Percentiles rank a stretch among this genome's conserved stretches.
phyloP scores from a whole-genome alignment of 306 rosid species.

The Prunus campanulata region DNA sequence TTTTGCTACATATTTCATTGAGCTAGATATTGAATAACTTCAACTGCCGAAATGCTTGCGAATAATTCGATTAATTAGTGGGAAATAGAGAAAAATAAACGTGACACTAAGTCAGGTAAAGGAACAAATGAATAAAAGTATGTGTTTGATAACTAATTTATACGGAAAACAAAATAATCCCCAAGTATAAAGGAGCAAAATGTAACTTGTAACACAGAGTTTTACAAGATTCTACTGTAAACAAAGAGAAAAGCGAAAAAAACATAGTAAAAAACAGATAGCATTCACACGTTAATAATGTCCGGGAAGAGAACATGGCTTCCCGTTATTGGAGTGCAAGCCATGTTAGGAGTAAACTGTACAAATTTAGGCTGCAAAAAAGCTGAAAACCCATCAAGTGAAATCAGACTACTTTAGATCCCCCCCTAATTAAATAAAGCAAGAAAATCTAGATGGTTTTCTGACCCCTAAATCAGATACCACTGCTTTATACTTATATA shows the following conservation, averaged over 20 bases:
- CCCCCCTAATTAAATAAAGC: background rate
- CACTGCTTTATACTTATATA: background rate
- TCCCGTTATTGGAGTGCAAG: background rate
- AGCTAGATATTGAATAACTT: too few relatives aligned
- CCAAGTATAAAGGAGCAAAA: too few relatives aligned
- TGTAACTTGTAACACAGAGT: too few relatives aligned
- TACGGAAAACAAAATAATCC: too few relatives aligned
- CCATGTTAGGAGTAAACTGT: background rate
- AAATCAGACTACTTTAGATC: background rate
- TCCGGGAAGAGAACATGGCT: background rate
- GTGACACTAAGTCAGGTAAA: too few relatives aligned
- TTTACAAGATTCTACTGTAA: accelerated
- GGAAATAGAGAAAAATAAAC: too few relatives aligned
- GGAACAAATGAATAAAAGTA: too few relatives aligned
- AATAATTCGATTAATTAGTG: too few relatives aligned
- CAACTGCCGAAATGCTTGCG: too few relatives aligned
- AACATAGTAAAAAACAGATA: accelerated
- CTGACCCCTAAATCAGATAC: background rate
- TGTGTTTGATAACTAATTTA: too few relatives aligned
- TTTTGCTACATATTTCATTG: too few relatives aligned
- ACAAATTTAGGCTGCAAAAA: background rate
- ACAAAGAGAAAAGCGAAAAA: accelerated
- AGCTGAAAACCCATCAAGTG: background rate
- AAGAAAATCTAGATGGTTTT: background rate
- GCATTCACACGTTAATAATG: accelerated